Evolutionary conservation across 1,284 basidiomycete genomes (phyloP), one percentile per base, ranked within the genome.

Genomic region (Fomitopsis betulina): DNA sequence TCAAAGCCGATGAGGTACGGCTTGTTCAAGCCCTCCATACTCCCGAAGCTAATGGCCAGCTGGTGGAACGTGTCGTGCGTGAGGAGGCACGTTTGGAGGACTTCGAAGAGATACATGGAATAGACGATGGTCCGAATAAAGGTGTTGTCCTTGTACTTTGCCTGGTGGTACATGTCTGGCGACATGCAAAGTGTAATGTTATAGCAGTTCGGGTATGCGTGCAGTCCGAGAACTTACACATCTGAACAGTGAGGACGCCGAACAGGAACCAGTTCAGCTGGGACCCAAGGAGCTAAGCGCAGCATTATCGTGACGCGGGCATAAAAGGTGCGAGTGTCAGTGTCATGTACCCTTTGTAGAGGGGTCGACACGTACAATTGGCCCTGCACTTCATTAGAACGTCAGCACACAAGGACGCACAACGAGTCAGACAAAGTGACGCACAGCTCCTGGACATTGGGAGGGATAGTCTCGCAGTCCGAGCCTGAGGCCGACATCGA

Each of bases 141-240:
- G 17, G n/a, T 39, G 15, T 61, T 59, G 60, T 71, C 70, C 5
- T 62, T 61, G 10, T 67, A 67, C 47, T 68, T 70, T 2, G 65
- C 61, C 32, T 69, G 43, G 57, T 70, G 68, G 55, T 71, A 71
- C 9, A 68, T 60, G 50, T 69, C 70, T 71, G 49, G 13, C 10
- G 9, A 53, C 19, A 43, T 17, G 38, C 8, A 13, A 56, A 6
- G 25, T 32, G 8, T 33, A 43, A 13, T 5, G 25, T 33, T 21
- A 39, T 39, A 17, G n/a, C 37, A 21, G 25, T 35, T 12, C 4
- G 8, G 2, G 12, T 13, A 37, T 17, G 55, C 38, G 21, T 17
- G 9, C n/a, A 23, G 21, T 12, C 30, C n/a, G 15, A 9, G 21
- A 19, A 55, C 63, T 53, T 39, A 67, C 65, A 67, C 23, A 55